A percentile compares a stretch with the other conserved stretches of the same genome.
Conservation (phyloP, 495 filamentous ascomycete species). For the Ascobolus immersus region DNA sequence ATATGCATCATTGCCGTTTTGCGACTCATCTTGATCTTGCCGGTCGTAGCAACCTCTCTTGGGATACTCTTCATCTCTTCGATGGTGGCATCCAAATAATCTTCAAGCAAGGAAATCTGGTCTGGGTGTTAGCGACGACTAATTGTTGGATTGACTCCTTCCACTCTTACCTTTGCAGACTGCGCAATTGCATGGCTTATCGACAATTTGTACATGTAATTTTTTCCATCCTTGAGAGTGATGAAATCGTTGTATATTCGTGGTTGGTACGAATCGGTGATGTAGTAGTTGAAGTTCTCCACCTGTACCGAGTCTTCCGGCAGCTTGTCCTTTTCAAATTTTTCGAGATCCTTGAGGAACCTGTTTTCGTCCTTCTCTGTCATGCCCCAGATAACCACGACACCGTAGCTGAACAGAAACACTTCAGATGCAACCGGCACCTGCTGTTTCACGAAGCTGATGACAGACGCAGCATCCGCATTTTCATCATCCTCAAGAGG, state of each 20-base stretch:
- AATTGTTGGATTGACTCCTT: not conserved
- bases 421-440: slow-evolving; percentile 53
- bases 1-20: slow-evolving; percentile 95
- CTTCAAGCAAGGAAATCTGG: slow-evolving; percentile 89
- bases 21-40: slow-evolving; percentile 61
- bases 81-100: slow-evolving; percentile 80
- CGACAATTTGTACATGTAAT: slow-evolving; percentile 93
- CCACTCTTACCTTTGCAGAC: slow-evolving; percentile 47
- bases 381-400: slow-evolving; percentile 99
- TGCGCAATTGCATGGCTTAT: slow-evolving; percentile 89
- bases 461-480: slow-evolving; percentile 9
- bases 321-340: slow-evolving; percentile 79
- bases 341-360: slow-evolving; percentile 83
- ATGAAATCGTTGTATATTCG: slow-evolving; percentile 99
- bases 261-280: slow-evolving; percentile 86
- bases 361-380: slow-evolving; percentile 53
- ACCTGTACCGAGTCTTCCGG: slow-evolving; percentile 70
- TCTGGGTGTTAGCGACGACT: slow-evolving; percentile 5
- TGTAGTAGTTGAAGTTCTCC: slow-evolving; percentile 98
- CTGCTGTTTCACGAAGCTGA: slow-evolving; percentile 14
- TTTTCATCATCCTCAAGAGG: slow-evolving; percentile 9
- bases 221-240: slow-evolving; percentile 65
- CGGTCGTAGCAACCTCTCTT: slow-evolving; percentile 66
- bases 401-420: slow-evolving; percentile 91
- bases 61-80: slow-evolving; percentile 72